Evolutionary conservation across 768 basidiomycete species (phyloP).

Genomic region (Leccinellum rugosiceps): DNA sequence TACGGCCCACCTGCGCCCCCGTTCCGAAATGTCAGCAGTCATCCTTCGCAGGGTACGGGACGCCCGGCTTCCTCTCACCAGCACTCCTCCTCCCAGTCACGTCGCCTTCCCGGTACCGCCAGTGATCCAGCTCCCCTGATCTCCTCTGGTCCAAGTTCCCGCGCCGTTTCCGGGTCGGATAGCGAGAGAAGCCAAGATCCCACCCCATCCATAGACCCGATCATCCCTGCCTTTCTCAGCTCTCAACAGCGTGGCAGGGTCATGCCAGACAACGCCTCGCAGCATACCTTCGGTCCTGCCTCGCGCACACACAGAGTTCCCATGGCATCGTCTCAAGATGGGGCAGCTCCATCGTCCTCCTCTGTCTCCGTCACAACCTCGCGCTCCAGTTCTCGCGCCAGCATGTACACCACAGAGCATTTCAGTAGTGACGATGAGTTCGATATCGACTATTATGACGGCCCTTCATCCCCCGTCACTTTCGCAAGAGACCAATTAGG

Average conservation of each 20-base stretch:
- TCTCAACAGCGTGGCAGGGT: slow-evolving; percentile 25
- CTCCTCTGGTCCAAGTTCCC: slow-evolving; percentile 4
- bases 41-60: slow-evolving; percentile 31
- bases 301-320: slow-evolving; percentile 26
- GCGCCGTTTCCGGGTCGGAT: slow-evolving; percentile 19
- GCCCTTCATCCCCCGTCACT: slow-evolving; percentile 36
- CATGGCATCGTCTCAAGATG: slow-evolving; percentile 23
- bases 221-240: slow-evolving; percentile 18
- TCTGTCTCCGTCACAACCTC: slow-evolving; percentile 41
- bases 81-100: slow-evolving; percentile 11
- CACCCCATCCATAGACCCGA: slow-evolving; percentile 33
- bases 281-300: slow-evolving; percentile 48
- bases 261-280: slow-evolving; percentile 43
- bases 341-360: slow-evolving; percentile 39
- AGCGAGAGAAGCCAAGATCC: slow-evolving; percentile 37
- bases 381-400: slow-evolving; percentile 32
- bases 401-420: slow-evolving; percentile 34
- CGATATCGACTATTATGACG: slow-evolving; percentile 39
- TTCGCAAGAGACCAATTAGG: slow-evolving; percentile 41
- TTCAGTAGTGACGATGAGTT: slow-evolving; percentile 50
- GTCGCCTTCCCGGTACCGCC: slow-evolving; percentile 8
- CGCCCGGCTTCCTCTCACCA: slow-evolving; percentile 19
- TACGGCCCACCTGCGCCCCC: slow-evolving; percentile 16
- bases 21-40: slow-evolving; percentile 28
- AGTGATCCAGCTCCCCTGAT: background rate